phyloP scores from a whole-genome alignment of 2,329 filamentous ascomycete species.

The Verruconis gallopava region DNA sequence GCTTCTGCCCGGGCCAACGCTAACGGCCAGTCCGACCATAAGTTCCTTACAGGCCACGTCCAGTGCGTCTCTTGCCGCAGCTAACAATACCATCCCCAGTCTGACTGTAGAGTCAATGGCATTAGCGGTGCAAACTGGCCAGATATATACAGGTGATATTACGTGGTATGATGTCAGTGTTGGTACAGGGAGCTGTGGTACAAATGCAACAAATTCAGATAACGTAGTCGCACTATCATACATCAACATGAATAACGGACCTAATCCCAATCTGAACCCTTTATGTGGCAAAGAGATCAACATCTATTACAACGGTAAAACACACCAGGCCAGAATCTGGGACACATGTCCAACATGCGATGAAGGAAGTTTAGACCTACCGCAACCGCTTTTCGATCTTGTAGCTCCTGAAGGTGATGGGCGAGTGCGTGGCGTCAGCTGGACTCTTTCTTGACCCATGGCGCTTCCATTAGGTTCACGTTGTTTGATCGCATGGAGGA shows the following conservation, averaged over 20 bases:
- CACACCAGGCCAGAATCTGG: slow-evolving; percentile 4
- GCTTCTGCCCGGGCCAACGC: too few relatives aligned
- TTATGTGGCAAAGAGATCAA: slow-evolving; percentile 15
- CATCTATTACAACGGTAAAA: slow-evolving; percentile 2
- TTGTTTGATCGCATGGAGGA: too few relatives aligned
- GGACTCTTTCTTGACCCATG: too few relatives aligned
- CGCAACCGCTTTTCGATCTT: slow-evolving; percentile 9
- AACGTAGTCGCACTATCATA: slow-evolving; percentile 16
- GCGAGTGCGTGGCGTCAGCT: slow-evolving; percentile 10
- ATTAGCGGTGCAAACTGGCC: too few relatives aligned
- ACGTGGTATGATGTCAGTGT: slow-evolving; percentile 11
- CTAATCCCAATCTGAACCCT: slow-evolving; percentile 19
- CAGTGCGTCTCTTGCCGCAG: too few relatives aligned
- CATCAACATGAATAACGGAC: slow-evolving; percentile 12
- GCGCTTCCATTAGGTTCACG: too few relatives aligned
- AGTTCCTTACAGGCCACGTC: too few relatives aligned
- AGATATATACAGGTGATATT: slow-evolving; percentile 9
- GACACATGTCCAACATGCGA: slow-evolving; percentile 11
- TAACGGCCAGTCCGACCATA: too few relatives aligned
- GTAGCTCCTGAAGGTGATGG: slow-evolving; percentile 12
- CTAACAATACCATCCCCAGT: too few relatives aligned
- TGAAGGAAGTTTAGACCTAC: slow-evolving; percentile 9
- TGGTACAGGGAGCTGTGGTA: slow-evolving; percentile 10
- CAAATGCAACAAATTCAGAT: slow-evolving; percentile 10
- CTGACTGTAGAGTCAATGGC: too few relatives aligned